Base-by-base conservation (phyloP, 805 yeast species). In the Zygotorulaspora sp. region DNA sequence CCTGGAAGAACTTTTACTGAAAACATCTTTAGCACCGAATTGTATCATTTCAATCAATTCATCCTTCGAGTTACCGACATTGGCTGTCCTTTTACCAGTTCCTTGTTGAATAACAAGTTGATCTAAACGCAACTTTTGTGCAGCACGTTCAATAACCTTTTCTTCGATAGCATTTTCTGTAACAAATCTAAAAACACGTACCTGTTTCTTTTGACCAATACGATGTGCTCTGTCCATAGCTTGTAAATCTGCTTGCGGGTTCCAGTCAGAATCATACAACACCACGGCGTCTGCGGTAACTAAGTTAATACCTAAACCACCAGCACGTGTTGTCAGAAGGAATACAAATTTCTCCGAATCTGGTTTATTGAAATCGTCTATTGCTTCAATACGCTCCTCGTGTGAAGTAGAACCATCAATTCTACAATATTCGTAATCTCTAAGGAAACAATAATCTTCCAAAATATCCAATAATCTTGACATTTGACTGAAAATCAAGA, bases 191-290 rank as follows among this genome's bases (percentile, higher is more conserved):
- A 75, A 90, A 13, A 90, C 97, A 51, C 80, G 75, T 6, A 90
- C 98, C 66, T 90, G 98, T 57, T 90, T 90, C 59, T 85, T 90
- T 61, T 89, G 97, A 13, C 97, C 97, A 57, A 89, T 89, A 69
- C 97, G 78, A 58, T 89, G 97, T 1, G 97, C 97, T 57, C 97
- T 75, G 61, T 90, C 97, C 97, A 89, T 89, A 1, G 97, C 97
- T 65, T 89, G 97, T 53, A 89, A 70, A 69, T 89, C 97, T 0
- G 96, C 97, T 58, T 89, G 97, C 2, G 97, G 97, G 57, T 89
- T 89, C 97, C 97, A 89, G 65, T 89, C 97, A 0, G 95, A 83
- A 61, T 89, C 97, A 57, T 77, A 90, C 18, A 89, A 62, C 3
- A 89, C 75, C 34, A 89, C 97, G 29, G 84, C 78, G 58, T 89